These are phyloP conservation scores for Cydonia oblonga DNA, from an alignment of 331 rosid genomes.

Conservation along the genomic window DNA sequence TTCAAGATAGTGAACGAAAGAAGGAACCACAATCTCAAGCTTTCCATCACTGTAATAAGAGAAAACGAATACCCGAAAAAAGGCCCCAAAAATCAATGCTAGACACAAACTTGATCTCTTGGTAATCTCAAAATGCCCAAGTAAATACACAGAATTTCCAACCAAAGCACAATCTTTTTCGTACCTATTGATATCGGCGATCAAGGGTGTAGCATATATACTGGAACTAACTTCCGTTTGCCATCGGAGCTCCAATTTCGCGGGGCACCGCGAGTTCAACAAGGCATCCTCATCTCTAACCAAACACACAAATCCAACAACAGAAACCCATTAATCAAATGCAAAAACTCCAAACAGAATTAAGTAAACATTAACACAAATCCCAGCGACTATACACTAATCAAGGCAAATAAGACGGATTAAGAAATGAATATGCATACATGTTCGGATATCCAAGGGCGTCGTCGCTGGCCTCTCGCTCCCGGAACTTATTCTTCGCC, in stretches of 20 bases:
- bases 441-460: constrained; percentile 58
- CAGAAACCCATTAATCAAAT: background rate
- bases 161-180: background rate
- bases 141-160: background rate
- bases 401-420: background rate
- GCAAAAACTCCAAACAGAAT: background rate
- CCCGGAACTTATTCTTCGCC: constrained; percentile 50
- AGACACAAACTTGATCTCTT: background rate
- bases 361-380: constrained; percentile 5
- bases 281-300: constrained; percentile 86
- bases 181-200: constrained; percentile 88
- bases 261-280: constrained; percentile 68
- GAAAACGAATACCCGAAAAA: background rate
- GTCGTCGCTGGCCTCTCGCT: constrained; percentile 80
- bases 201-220: constrained; percentile 79
- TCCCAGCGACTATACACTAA: background rate
- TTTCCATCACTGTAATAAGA: constrained; percentile 73
- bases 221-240: constrained; percentile 98
- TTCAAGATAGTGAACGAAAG: constrained; percentile 95
- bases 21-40: constrained; percentile 88
- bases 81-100: background rate
- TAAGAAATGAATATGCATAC: constrained; percentile 23
- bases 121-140: background rate
- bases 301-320: background rate
- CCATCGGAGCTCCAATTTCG: constrained; percentile 94